phyloP scores from a whole-genome alignment of 768 basidiomycete species.

The Mrakia gelida region DNA sequence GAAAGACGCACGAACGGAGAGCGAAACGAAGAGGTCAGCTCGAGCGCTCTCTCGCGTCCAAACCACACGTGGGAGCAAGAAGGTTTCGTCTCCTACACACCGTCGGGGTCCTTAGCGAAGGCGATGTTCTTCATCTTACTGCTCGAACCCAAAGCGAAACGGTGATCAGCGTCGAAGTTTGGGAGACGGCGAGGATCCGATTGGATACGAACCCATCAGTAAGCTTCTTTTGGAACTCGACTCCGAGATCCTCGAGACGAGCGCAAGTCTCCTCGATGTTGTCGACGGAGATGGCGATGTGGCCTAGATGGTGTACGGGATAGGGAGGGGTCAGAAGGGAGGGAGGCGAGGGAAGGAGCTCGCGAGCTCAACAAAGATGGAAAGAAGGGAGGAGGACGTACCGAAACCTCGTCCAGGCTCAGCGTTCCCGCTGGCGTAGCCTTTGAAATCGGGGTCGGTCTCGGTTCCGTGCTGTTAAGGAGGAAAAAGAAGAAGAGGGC shows the following conservation, averaged over 20 bases:
- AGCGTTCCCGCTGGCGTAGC: constrained; percentile 79
- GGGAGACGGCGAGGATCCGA: neutral
- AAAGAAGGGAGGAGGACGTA: too few species aligned
- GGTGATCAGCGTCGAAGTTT: neutral
- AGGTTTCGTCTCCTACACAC: neutral
- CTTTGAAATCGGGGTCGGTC: constrained; percentile 66
- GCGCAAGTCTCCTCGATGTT: constrained; percentile 77
- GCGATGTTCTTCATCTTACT: constrained; percentile 54
- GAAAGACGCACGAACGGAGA: neutral
- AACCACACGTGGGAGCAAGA: neutral
- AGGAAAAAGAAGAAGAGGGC: too few species aligned
- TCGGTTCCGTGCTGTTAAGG: constrained; percentile 69
- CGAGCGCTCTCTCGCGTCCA: neutral
- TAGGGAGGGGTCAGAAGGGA: neutral
- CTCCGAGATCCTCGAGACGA: constrained; percentile 72
- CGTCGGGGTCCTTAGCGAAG: constrained; percentile 48
- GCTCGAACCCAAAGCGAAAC: too few species aligned
- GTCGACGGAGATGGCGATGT: constrained; percentile 75
- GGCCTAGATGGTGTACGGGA: constrained; percentile 39
- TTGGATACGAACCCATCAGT: constrained; percentile 76
- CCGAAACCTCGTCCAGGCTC: constrained; percentile 54
- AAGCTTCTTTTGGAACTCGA: constrained; percentile 80
- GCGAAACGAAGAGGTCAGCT: neutral
- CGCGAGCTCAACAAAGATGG: constrained; percentile 11
- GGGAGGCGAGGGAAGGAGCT: constrained; percentile 5